Evolutionary conservation across 768 basidiomycete genomes (phyloP).

Genomic region (Trametes cinnabarina): DNA sequence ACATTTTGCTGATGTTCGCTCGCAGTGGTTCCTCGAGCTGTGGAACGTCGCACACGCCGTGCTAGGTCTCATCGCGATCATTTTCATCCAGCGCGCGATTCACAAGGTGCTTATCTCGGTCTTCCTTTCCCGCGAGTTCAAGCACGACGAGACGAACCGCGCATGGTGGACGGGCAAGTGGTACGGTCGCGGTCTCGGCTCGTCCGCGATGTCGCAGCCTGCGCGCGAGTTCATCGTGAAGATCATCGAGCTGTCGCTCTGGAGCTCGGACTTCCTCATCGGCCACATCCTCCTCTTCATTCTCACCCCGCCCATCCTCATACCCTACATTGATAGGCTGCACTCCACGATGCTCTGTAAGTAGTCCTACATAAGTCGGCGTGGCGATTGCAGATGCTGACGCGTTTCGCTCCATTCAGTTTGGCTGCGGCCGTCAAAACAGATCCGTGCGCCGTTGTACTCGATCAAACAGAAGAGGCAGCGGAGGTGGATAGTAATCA

Average conservation of each 20-base stretch:
- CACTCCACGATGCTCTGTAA: conserved; percentile 90
- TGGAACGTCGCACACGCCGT: conserved; percentile 94
- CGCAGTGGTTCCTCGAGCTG: conserved; percentile 88
- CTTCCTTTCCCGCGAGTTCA: conserved; percentile 96
- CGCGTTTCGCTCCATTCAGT: conserved; percentile 45
- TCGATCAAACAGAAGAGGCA: conserved; percentile 87
- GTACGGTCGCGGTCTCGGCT: conserved; percentile 92
- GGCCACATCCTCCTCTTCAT: conserved; percentile 88
- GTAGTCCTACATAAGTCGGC: conserved; percentile 31
- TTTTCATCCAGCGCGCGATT: conserved; percentile 87
- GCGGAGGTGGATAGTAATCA: conserved; percentile 86
- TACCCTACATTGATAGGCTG: conserved; percentile 89
- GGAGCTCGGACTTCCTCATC: conserved; percentile 91
- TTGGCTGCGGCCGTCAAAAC: conserved; percentile 94
- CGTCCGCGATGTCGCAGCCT: conserved; percentile 94
- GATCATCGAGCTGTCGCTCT: conserved; percentile 92
- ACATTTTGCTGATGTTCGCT: conserved; percentile 12
- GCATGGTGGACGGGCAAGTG: conserved; percentile 99
- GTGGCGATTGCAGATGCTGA: neutral
- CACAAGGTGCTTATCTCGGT: conserved; percentile 94
- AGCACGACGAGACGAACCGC: conserved; percentile 97
- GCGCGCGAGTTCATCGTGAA: conserved; percentile 97
- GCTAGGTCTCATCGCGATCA: conserved; percentile 87
- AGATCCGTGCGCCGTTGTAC: conserved; percentile 90
- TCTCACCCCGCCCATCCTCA: conserved; percentile 80